Evolutionary conservation across 306 rosid genomes (phyloP), one percentile per base, ranked within the genome.

Genomic region (Trifolium fragiferum): DNA sequence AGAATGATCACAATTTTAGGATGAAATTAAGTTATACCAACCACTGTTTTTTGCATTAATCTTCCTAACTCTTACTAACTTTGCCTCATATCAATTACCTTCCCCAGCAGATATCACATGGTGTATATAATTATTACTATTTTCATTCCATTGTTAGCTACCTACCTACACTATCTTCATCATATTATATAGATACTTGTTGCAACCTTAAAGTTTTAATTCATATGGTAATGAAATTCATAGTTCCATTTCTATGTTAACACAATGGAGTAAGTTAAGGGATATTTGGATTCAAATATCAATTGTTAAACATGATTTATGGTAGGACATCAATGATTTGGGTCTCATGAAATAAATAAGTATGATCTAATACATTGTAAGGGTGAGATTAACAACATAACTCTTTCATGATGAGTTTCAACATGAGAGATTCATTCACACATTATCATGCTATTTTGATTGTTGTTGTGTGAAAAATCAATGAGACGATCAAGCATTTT

Each of bases 1-100:
- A 70, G 93, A 85, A 87, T 89, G 93, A 87, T 73, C 69, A 49
- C 33, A 2, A 33, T 55, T 69, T 82, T 90, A 88, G 93, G 93
- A 87, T 78, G 83, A 65, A 78, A 82, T 84, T 85, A 85, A 90
- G 96, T 89, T 80, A 66, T 54, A 68, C 90, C 90, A 76, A 87
- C 87, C 80, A 69, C 78, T 58, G 76, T 78, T 76, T 66, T 72
- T 12, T 12, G 27, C 54, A 64, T 54, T 50, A 63, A 49, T 78
- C 68, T 65, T 87, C 90, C 96, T 84, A 85, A 76, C 63, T 82
- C 85, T 30, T 76, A 70, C 91, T 72, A 81, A 85, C 73, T 82
- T 35, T 65, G 68, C 84, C 72, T 80, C 89, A 87, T 85, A 88
- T 82, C 79, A 85, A 85, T 87, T 80, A 85, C 80, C 92, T 86